Base-by-base conservation (phyloP, 129 eudicot genomes). In the Saussurea involucrata region DNA sequence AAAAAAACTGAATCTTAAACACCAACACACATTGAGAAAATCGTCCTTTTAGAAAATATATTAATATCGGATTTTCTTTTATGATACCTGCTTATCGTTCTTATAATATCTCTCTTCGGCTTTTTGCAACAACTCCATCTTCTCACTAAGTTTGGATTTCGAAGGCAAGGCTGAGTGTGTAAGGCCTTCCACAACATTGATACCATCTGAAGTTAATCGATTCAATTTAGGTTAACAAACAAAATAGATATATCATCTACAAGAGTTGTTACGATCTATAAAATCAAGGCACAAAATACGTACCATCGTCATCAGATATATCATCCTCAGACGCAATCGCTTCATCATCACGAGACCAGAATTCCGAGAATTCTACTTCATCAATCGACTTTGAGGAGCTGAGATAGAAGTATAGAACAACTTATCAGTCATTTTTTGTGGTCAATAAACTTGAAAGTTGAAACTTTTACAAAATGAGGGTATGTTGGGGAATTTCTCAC, bases 291-390 rank as follows among this genome's bases (percentile, higher is more conserved):
- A 33, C 20, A 27, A 68, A 75, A 61, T 49, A 24, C 72, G 36
- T 87, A 91, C 98, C 97, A 78, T 94, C 96, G 63, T 90, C 85
- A 86, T 91, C 96, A 61, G 97, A 91, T 81, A 94, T 89, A 77
- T 94, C 98, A 71, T 91, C 97, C 71, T 91, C 98, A 22, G 96
- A 86, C 46, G 74, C 85, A 81, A 81, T 72, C 63, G 81, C 87
- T 67, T 85, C 90, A 42, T 91, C 96, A 75, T 88, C 93, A 66
- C 89, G 92, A 71, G 88, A 85, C 98, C 98, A 94, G 76, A 87
- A 94, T 73, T 94, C 98, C 57, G 97, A 89, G 69, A 77, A 63
- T 61, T 83, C 88, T 60, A 73, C 84, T 42, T 76, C 92, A 74
- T 49, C 82, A 63, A 53, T 71, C 68, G 80, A 63, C 81, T 70